Evolutionary conservation across 192 early-diverging fungal genomes (phyloP).

Genomic region (Funneliformis geosporum): DNA sequence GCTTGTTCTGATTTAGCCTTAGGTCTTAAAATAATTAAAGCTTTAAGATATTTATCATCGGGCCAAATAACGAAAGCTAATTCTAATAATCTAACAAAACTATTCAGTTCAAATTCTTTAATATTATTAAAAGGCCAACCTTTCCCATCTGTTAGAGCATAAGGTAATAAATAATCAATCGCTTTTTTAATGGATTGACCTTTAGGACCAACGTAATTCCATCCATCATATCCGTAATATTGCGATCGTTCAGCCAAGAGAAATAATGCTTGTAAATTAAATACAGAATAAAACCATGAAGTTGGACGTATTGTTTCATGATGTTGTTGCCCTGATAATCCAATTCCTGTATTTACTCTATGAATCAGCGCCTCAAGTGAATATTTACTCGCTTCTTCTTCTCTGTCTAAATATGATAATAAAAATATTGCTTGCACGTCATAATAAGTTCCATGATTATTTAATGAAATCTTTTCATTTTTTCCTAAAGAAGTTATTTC

Average conservation of each 20-base stretch:
- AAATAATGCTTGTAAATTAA: slow-evolving; percentile 52
- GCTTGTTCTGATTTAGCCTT: slow-evolving; percentile 32
- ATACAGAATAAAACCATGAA: slow-evolving; percentile 55
- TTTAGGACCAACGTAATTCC: slow-evolving; percentile 42
- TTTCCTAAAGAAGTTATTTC: slow-evolving; percentile 35
- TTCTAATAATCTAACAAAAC: slow-evolving; percentile 48
- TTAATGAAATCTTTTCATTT: slow-evolving; percentile 33
- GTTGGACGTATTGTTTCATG: slow-evolving; percentile 46
- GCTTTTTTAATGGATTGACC: slow-evolving; percentile 52
- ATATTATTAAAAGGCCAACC: slow-evolving; percentile 52
- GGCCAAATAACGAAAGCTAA: slow-evolving; percentile 53
- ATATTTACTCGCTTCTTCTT: slow-evolving; percentile 35
- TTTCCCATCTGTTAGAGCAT: slow-evolving; percentile 43
- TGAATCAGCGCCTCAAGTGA: slow-evolving; percentile 37
- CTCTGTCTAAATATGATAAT: slow-evolving; percentile 45
- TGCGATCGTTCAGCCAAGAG: slow-evolving; percentile 41
- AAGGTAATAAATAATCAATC: slow-evolving; percentile 55
- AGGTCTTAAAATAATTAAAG: slow-evolving; percentile 37
- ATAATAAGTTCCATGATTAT: slow-evolving; percentile 63
- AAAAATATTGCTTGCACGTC: slow-evolving; percentile 53
- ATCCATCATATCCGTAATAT: slow-evolving; percentile 43
- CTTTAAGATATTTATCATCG: slow-evolving; percentile 45
- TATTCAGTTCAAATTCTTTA: slow-evolving; percentile 44
- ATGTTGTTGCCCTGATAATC: slow-evolving; percentile 40
- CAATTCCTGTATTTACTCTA: slow-evolving; percentile 46